A percentile compares a stretch with the other conserved stretches of the same genome.
Evolutionary conservation across 2,329 filamentous ascomycete genomes (phyloP).

Genomic region (Clarireedia paspali): DNA sequence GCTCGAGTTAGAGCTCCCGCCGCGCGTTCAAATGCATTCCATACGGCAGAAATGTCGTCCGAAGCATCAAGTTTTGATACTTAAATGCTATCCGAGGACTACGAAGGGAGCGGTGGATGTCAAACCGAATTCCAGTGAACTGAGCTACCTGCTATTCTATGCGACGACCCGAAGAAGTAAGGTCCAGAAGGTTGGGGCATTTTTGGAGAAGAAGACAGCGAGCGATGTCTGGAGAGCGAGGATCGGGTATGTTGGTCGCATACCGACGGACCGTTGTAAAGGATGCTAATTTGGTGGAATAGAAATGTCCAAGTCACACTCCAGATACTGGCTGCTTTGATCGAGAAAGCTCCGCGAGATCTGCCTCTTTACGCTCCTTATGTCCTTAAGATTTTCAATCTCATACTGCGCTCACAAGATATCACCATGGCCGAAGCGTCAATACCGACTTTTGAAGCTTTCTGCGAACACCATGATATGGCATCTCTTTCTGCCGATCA

Average conservation of each 20-base stretch:
- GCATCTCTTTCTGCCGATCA: conserved; percentile 81
- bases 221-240: conserved; percentile 84
- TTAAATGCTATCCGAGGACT: conserved; percentile 93
- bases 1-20: background rate
- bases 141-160: conserved; percentile 96
- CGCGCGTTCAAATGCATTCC: conserved; percentile 46
- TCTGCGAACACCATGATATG: conserved; percentile 83
- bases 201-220: conserved; percentile 88
- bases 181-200: conserved; percentile 90
- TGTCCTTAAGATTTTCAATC: conserved; percentile 76
- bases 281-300: conserved; percentile 15
- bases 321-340: conserved; percentile 81
- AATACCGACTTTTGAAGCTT: conserved; percentile 75
- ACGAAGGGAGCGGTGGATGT: conserved; percentile 88
- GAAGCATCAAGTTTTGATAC: conserved; percentile 91
- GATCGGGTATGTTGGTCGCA: conserved; percentile 59
- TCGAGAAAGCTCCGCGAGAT: conserved; percentile 88
- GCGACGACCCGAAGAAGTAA: conserved; percentile 90
- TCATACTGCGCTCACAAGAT: conserved; percentile 77
- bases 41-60: conserved; percentile 67
- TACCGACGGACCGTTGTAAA: background rate
- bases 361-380: conserved; percentile 81
- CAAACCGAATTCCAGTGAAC: conserved; percentile 91
- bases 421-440: conserved; percentile 91
- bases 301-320: conserved; percentile 93